Percentiles rank a stretch among this genome's conserved stretches.
These are phyloP conservation scores for Mycena alexandri DNA, from an alignment of 768 basidiomycete genomes.

Conservation along the genomic window DNA sequence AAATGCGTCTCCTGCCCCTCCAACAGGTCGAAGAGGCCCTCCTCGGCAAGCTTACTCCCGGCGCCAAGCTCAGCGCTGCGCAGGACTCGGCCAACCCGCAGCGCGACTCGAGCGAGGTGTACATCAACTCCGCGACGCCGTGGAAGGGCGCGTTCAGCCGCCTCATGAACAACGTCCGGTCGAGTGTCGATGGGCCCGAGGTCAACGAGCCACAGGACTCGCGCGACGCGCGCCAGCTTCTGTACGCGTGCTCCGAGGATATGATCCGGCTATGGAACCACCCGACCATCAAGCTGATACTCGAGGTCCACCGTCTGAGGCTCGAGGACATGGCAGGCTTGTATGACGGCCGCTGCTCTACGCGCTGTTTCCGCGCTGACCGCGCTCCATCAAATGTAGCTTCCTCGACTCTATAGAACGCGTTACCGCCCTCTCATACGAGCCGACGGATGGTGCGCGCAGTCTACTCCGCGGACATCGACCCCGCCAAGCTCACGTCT, in stretches of 20 bases:
- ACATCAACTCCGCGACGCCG: conserved; percentile 48
- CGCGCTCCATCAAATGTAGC: conserved; percentile 44
- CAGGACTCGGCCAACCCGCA: conserved; percentile 6
- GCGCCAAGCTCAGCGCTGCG: conserved; percentile 17
- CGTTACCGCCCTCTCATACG: conserved; percentile 58
- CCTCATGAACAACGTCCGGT: conserved; percentile 44
- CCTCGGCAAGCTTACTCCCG: conserved; percentile 60
- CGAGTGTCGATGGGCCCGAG: conserved; percentile 46
- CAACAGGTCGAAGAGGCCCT: conserved; percentile 65
- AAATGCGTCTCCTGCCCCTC: conserved; percentile 64
- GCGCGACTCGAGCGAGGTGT: conserved; percentile 44
- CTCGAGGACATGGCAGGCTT: conserved; percentile 64
- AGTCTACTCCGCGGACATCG: not conserved
- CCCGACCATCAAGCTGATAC: conserved; percentile 54
- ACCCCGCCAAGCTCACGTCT: not conserved
- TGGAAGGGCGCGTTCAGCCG: conserved; percentile 55
- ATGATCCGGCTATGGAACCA: conserved; percentile 66
- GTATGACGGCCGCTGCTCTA: conserved; percentile 5
- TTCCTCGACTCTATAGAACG: conserved; percentile 64
- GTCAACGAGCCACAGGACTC: conserved; percentile 49
- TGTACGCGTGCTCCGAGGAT: conserved; percentile 64
- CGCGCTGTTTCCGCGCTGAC: not conserved
- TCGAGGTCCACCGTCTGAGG: conserved; percentile 57
- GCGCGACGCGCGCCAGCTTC: conserved; percentile 57
- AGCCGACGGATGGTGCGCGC: conserved; percentile 64